phyloP scores from a whole-genome alignment of 2,329 filamentous ascomycete genomes.

The Aspergillus viridinutans region DNA sequence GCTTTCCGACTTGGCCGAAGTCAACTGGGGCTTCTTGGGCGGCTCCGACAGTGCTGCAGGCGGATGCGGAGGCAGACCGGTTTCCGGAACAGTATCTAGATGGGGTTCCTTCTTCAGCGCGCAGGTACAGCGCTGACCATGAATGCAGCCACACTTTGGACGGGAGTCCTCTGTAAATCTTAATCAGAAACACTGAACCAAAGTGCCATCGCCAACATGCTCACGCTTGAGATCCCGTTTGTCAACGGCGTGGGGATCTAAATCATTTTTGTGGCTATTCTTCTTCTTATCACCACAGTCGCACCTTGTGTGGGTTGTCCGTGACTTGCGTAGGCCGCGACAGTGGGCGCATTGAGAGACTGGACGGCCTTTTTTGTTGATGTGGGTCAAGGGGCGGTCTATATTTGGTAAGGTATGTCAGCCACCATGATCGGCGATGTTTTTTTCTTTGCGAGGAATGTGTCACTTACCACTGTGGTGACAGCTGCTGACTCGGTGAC shows the following conservation, averaged over 20 bases:
- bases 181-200: conserved; percentile 30
- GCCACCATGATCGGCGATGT: neutral
- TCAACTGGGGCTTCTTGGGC: conserved; percentile 52
- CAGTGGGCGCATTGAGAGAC: conserved; percentile 98
- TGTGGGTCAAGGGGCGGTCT: conserved; percentile 90
- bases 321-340: conserved; percentile 91
- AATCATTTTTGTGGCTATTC: conserved; percentile 40
- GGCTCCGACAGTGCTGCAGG: conserved; percentile 42
- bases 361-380: conserved; percentile 95
- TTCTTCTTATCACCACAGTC: conserved; percentile 94
- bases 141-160: conserved; percentile 48
- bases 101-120: conserved; percentile 56
- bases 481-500: conserved; percentile 98
- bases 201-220: conserved; percentile 26
- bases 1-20: conserved; percentile 56
- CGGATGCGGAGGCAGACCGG: conserved; percentile 39
- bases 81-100: conserved; percentile 48
- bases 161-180: conserved; percentile 31
- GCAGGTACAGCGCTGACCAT: conserved; percentile 58
- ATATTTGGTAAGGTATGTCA: conserved; percentile 9
- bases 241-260: conserved; percentile 30
- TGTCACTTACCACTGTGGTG: conserved; percentile 78
- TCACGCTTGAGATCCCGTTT: conserved; percentile 38
- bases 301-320: conserved; percentile 90
- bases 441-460: neutral